A percentile compares a stretch with the other conserved stretches of the same genome.
These are phyloP conservation scores for Fusarium anthophilum DNA, from an alignment of 2,329 filamentous ascomycete genomes.

Conservation along the genomic window DNA sequence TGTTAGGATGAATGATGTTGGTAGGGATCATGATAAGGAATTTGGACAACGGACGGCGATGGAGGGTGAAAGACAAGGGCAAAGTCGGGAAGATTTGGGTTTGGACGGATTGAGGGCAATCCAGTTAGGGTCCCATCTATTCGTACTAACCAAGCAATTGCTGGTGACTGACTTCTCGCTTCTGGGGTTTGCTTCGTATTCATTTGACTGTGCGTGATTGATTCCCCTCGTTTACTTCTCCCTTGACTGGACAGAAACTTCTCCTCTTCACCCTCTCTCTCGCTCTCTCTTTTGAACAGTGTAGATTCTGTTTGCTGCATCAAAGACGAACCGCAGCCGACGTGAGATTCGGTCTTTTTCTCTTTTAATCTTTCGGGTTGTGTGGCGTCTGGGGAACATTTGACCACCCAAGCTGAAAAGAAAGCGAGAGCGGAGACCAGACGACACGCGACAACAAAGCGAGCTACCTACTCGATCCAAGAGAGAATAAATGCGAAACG, in stretches of 20 bases:
- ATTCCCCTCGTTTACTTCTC: constrained; percentile 25
- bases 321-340: constrained; percentile 1
- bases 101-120: constrained; percentile 23
- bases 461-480: constrained; percentile 1
- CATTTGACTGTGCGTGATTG: constrained; percentile 23
- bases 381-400: constrained; percentile 17
- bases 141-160: constrained; percentile 12
- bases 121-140: constrained; percentile 24
- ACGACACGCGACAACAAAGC: constrained; percentile 16
- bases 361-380: constrained; percentile 1
- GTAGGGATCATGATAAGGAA: constrained; percentile 40
- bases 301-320: constrained; percentile 4
- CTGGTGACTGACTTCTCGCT: constrained; percentile 29
- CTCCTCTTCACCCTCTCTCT: constrained; percentile 17
- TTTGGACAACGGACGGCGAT: constrained; percentile 20
- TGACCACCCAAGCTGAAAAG: constrained; percentile 10
- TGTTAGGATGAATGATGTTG: constrained; percentile 24
- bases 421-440: constrained; percentile 20
- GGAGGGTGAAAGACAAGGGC: background rate
- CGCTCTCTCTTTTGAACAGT: background rate
- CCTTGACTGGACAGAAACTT: constrained; percentile 14
- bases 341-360: constrained; percentile 5
- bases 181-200: constrained; percentile 38
- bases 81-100: constrained; percentile 9
- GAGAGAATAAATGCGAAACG: constrained; percentile 14